phyloP scores from a whole-genome alignment of 345 rosid genomes.

The Brassica nigra region DNA sequence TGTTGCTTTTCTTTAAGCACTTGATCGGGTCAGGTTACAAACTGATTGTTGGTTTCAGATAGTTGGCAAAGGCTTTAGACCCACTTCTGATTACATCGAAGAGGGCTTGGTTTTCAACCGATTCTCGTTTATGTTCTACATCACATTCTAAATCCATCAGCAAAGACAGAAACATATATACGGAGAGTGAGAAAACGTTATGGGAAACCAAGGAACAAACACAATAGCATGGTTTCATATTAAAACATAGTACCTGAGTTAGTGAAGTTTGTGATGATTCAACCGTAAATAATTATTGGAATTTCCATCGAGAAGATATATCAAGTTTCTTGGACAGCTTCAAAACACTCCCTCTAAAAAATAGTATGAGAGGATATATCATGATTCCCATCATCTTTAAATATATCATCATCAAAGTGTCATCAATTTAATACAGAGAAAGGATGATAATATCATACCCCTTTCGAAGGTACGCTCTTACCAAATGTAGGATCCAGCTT shows the following conservation, averaged over 20 bases:
- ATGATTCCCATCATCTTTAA: neutral
- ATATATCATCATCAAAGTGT: neutral
- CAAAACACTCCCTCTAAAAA: neutral
- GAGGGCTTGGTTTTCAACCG: neutral
- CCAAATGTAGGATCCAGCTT: neutral
- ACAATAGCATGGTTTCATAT: neutral
- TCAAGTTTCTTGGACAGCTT: neutral
- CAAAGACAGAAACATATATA: neutral
- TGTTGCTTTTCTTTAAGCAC: neutral
- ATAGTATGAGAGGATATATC: neutral
- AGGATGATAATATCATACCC: neutral
- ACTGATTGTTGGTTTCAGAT: too few species aligned
- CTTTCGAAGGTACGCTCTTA: neutral
- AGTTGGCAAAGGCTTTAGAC: too few species aligned
- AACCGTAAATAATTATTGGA: neutral
- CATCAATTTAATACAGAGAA: neutral
- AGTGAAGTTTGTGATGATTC: neutral
- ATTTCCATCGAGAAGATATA: neutral
- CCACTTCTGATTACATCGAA: neutral
- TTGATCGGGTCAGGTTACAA: neutral
- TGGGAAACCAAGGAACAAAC: neutral
- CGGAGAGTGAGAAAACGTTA: neutral
- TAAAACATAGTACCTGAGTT: neutral
- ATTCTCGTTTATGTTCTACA: neutral
- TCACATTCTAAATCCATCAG: neutral